A percentile compares a stretch with the other conserved stretches of the same genome.
Evolutionary conservation across 2,329 filamentous ascomycete species (phyloP).

Genomic region (Phyllosticta capitalensis): DNA sequence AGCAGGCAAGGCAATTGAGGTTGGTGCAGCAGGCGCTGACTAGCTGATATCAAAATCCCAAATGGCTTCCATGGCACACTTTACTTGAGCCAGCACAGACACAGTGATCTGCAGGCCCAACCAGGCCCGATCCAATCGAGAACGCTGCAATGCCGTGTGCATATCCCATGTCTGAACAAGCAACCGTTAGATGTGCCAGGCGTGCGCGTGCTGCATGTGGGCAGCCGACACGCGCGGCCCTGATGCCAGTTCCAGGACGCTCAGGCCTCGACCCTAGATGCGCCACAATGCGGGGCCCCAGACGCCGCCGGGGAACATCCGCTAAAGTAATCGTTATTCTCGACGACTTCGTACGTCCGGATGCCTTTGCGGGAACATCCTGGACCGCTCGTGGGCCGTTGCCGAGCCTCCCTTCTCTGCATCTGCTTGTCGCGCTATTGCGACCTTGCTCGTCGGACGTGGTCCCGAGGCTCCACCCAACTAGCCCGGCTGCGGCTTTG

Average conservation of each 20-base stretch:
- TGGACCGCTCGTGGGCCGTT: background rate
- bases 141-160: background rate
- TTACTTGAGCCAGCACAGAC: background rate
- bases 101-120: background rate
- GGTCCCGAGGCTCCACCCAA: background rate
- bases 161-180: background rate
- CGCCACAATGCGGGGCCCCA: constrained; percentile 10
- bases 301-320: background rate
- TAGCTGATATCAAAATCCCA: background rate
- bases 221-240: background rate
- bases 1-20: background rate
- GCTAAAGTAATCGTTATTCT: background rate
- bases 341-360: background rate
- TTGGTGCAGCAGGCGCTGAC: background rate
- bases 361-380: background rate
- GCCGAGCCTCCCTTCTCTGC: background rate
- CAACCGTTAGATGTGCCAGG: background rate
- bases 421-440: background rate
- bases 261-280: background rate
- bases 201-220: background rate
- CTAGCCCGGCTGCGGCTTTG: background rate
- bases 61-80: background rate
- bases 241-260: background rate
- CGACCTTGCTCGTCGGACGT: background rate
- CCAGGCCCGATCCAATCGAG: background rate